Conservation (phyloP, 306 rosid genomes). For the Nissolia schottii region DNA sequence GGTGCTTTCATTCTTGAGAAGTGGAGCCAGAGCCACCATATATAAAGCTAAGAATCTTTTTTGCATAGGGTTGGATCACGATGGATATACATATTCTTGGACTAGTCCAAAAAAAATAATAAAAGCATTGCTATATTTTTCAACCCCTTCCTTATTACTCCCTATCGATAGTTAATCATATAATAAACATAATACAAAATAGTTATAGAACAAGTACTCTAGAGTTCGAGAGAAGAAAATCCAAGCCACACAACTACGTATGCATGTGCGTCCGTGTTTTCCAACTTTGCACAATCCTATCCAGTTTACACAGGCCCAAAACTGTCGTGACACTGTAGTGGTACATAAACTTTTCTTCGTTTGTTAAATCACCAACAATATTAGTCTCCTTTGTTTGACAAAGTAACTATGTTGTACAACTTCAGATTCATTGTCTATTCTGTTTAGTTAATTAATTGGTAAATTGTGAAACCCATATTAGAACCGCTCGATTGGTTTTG, state of each 20-base stretch:
- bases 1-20: slow-evolving; percentile 39
- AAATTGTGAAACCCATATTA: not conserved
- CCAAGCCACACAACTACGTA: not conserved
- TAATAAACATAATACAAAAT: not conserved
- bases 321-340: too few relatives aligned
- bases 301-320: not conserved
- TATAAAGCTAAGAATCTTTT: slow-evolving; percentile 59
- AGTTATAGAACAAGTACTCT: not conserved
- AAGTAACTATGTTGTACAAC: not conserved
- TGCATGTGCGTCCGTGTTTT: not conserved
- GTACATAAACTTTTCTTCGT: too few relatives aligned
- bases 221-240: not conserved
- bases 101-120: not conserved
- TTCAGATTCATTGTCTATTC: not conserved
- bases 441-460: not conserved
- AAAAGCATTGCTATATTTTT: not conserved
- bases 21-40: slow-evolving; percentile 72
- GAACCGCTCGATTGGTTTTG: not conserved
- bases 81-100: not conserved
- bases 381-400: too few relatives aligned
- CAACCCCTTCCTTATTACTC: slow-evolving; percentile 2
- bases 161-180: not conserved
- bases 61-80: slow-evolving; percentile 40
- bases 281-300: not conserved
- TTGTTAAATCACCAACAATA: too few relatives aligned